These are phyloP conservation scores for Xylaria multiplex DNA, from an alignment of 2,329 filamentous ascomycete species.

Conservation along the genomic window DNA sequence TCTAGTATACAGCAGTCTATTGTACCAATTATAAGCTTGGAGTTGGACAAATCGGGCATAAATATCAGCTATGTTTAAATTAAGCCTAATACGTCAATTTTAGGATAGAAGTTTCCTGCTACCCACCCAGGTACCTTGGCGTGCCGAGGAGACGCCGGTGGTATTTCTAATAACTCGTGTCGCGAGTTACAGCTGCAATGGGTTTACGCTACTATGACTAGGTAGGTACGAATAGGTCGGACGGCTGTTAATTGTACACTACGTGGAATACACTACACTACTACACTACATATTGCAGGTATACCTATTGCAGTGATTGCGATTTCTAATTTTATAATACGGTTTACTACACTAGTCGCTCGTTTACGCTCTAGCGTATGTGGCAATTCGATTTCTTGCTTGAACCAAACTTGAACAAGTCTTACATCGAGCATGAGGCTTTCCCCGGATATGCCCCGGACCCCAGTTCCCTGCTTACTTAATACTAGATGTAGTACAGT, in stretches of 20 bases:
- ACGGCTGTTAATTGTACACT: background rate
- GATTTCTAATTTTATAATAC: too few relatives aligned
- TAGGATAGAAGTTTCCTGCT: too few relatives aligned
- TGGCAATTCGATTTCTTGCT: background rate
- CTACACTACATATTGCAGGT: too few relatives aligned
- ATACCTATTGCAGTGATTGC: too few relatives aligned
- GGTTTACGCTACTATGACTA: background rate
- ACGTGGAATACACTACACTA: background rate
- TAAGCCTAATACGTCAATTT: too few relatives aligned
- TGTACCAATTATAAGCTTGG: background rate
- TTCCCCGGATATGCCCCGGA: slow-evolving; percentile 8
- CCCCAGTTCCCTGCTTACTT: background rate
- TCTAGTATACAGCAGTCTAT: background rate
- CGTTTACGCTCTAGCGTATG: too few relatives aligned
- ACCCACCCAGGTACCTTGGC: background rate
- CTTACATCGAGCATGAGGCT: background rate
- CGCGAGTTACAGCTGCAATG: background rate
- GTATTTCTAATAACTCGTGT: background rate
- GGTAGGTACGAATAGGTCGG: too few relatives aligned
- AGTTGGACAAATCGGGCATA: background rate
- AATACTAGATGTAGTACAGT: too few relatives aligned
- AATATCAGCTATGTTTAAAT: background rate
- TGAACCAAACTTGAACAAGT: background rate
- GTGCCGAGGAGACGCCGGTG: background rate
- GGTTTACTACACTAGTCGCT: too few relatives aligned